Evolutionary conservation across 345 rosid species (phyloP).

Genomic region (Luvunga scandens): DNA sequence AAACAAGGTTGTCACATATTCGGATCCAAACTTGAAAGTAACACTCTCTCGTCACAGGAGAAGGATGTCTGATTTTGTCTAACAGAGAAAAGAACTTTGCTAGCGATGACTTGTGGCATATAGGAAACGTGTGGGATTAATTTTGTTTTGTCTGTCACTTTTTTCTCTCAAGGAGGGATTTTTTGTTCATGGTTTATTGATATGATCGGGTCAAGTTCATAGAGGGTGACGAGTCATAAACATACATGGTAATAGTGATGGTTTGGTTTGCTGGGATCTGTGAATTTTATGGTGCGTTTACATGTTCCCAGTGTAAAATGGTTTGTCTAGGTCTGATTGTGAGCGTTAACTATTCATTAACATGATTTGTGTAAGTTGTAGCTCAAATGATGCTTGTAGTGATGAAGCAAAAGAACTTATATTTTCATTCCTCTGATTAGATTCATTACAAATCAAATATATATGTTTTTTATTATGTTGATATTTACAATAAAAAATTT

Average conservation of each 20-base stretch:
- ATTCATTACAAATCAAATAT: neutral
- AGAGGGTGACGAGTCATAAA: neutral
- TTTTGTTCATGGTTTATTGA: neutral
- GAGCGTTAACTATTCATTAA: slow-evolving; percentile 27
- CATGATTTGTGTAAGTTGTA: slow-evolving; percentile 7
- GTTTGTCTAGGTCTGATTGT: slow-evolving; percentile 12
- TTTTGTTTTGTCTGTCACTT: neutral
- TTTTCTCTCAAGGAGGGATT: neutral
- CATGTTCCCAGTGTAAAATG: slow-evolving; percentile 17
- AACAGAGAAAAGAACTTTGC: neutral
- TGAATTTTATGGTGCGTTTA: slow-evolving; percentile 5
- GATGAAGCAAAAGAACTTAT: neutral
- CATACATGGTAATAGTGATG: neutral
- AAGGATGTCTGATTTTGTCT: slow-evolving; percentile 74
- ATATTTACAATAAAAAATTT: no score
- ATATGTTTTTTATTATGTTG: no score
- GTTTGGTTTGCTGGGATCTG: slow-evolving; percentile 26
- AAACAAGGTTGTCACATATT: slow-evolving; percentile 61
- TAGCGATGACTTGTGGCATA: neutral
- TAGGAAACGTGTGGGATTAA: neutral
- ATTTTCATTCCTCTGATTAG: neutral
- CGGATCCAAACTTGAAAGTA: slow-evolving; percentile 64
- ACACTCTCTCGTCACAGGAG: slow-evolving; percentile 58
- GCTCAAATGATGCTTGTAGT: neutral
- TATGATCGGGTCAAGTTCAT: slow-evolving; percentile 3